Evolutionary conservation across 495 filamentous ascomycete species (phyloP).

Genomic region (Clohesyomyces aquaticus): DNA sequence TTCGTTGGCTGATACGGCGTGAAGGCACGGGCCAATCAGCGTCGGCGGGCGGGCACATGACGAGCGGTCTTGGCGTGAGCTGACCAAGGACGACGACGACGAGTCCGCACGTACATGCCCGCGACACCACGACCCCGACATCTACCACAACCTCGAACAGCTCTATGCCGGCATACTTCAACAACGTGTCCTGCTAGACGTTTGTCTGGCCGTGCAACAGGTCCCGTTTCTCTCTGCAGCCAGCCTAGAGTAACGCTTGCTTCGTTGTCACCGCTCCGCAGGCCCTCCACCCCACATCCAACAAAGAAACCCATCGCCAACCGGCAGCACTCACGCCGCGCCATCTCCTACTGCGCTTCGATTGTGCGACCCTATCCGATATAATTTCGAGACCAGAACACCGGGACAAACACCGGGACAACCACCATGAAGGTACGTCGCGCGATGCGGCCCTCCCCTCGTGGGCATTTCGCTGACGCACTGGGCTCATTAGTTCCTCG

Average conservation of each 20-base stretch:
- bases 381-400: not conserved
- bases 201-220: constrained; percentile 49
- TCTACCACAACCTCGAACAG: constrained; percentile 27
- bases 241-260: constrained; percentile 46
- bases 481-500: constrained; percentile 69
- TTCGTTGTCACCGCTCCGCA: constrained; percentile 37
- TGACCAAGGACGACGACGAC: constrained; percentile 11
- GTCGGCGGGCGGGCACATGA: constrained; percentile 15
- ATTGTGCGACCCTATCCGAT: constrained; percentile 2
- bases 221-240: constrained; percentile 44
- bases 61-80: constrained; percentile 12
- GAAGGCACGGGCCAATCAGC: constrained; percentile 8
- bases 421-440: constrained; percentile 44
- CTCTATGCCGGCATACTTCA: constrained; percentile 26
- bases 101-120: constrained; percentile 10
- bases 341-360: not conserved
- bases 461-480: constrained; percentile 12
- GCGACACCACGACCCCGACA: constrained; percentile 32
- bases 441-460: constrained; percentile 6
- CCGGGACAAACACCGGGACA: no score
- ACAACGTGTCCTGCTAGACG: constrained; percentile 51
- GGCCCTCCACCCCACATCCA: constrained; percentile 26
- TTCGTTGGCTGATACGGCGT: constrained; percentile 1
- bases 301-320: constrained; percentile 22
- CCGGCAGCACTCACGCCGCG: constrained; percentile 6